Evolutionary conservation across 2,329 filamentous ascomycete species (phyloP).

Genomic region (Xylaria sp.): DNA sequence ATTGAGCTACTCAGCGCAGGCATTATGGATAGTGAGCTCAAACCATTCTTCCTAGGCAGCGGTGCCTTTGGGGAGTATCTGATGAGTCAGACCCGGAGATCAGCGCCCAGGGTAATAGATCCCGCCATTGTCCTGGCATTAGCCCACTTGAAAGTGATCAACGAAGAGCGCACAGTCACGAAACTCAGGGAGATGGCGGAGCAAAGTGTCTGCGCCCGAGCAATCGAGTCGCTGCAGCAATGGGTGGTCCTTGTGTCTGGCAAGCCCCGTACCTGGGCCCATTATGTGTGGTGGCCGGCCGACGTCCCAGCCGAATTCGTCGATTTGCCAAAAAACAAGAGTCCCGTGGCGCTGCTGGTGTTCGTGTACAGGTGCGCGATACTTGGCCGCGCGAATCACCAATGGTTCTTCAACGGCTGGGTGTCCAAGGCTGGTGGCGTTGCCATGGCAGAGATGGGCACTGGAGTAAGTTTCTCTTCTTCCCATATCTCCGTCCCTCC

Average conservation of each 20-base stretch:
- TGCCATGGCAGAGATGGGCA: constrained; percentile 3
- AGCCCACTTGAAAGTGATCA: background rate
- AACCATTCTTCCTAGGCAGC: background rate
- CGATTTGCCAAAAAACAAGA: background rate
- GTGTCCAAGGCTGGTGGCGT: background rate
- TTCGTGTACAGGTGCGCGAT: background rate
- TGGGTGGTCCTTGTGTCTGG: background rate
- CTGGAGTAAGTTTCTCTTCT: background rate
- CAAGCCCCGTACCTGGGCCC: background rate
- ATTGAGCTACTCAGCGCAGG: background rate
- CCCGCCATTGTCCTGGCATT: background rate
- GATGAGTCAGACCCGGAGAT: background rate
- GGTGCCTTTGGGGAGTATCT: background rate
- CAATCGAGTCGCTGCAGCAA: background rate
- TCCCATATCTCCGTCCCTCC: background rate
- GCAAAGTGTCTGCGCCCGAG: background rate
- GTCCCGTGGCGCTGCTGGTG: background rate
- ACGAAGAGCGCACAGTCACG: background rate
- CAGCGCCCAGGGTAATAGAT: background rate
- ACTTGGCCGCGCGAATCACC: background rate
- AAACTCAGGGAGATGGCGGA: background rate
- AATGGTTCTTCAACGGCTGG: background rate
- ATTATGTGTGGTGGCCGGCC: background rate
- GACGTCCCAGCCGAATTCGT: background rate
- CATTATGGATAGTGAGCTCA: background rate